phyloP scores from a whole-genome alignment of 495 filamentous ascomycete species.

The Penicillium ucsense region DNA sequence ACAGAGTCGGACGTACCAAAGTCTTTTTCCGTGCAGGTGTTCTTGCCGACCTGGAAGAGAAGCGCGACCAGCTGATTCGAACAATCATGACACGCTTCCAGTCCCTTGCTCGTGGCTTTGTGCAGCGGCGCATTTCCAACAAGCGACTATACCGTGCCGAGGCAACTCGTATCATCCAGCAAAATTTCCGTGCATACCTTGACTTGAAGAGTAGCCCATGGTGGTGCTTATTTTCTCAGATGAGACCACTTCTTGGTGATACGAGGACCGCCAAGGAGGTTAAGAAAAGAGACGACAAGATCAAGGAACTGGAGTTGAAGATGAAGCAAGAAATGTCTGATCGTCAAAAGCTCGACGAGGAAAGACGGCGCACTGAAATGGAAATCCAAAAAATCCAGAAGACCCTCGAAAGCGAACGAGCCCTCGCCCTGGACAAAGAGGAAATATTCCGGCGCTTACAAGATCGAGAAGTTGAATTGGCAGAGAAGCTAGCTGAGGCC shows the following conservation, averaged over 20 bases:
- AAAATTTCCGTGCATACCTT: conserved; percentile 82
- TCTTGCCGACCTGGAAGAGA: conserved; percentile 91
- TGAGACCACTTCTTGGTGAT: conserved; percentile 89
- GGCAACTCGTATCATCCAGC: conserved; percentile 87
- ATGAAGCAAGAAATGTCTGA: conserved; percentile 69
- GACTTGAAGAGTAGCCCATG: conserved; percentile 85
- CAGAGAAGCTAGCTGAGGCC: conserved; percentile 86
- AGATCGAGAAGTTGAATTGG: conserved; percentile 74
- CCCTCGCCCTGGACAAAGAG: conserved; percentile 92
- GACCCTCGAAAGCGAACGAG: conserved; percentile 87
- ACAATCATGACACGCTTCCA: conserved; percentile 94
- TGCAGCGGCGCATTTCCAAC: conserved; percentile 74
- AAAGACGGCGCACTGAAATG: conserved; percentile 73
- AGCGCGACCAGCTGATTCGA: conserved; percentile 81
- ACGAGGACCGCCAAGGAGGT: conserved; percentile 85
- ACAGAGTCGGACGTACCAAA: conserved; percentile 91
- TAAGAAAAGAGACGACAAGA: conserved; percentile 88
- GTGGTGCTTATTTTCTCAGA: conserved; percentile 92
- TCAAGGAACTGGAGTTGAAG: conserved; percentile 71
- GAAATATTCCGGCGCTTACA: conserved; percentile 97
- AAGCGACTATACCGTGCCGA: conserved; percentile 92
- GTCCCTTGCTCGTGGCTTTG: conserved; percentile 80
- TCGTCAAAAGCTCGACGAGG: conserved; percentile 78
- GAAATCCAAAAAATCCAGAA: conserved; percentile 87
- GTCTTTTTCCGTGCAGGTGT: conserved; percentile 98